Evolutionary conservation across 257 asterid genomes (phyloP).

Genomic region (Scutellaria baicalensis): DNA sequence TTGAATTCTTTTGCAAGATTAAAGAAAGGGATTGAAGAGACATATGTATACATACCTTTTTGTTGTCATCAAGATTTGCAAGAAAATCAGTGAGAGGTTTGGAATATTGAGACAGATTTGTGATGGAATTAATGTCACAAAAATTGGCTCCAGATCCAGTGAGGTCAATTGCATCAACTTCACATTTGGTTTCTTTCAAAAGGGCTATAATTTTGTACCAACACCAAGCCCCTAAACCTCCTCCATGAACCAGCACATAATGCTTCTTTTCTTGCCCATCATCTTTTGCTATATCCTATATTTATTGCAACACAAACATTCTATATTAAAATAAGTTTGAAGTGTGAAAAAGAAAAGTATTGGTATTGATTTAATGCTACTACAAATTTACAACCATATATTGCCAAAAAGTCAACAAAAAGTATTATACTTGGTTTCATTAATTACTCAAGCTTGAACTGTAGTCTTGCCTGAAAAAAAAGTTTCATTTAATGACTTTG

Average conservation of each 20-base stretch:
- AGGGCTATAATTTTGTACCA: conserved; percentile 65
- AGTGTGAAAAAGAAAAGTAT: neutral
- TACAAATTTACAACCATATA: neutral
- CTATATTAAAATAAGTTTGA: neutral
- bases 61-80: conserved; percentile 22
- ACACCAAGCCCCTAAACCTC: conserved; percentile 73
- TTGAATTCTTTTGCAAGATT: neutral
- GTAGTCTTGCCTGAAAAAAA: conserved; percentile 7
- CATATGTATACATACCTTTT: conserved; percentile 16
- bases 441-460: neutral
- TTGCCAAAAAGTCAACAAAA: conserved; percentile 16
- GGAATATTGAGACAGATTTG: conserved; percentile 31
- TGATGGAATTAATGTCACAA: conserved; percentile 43
- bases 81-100: conserved; percentile 47
- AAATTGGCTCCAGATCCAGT: conserved; percentile 49
- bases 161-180: conserved; percentile 52
- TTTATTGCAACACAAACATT: neutral
- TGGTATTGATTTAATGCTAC: neutral
- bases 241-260: conserved; percentile 61
- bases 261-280: conserved; percentile 28
- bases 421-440: neutral
- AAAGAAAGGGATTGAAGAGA: neutral
- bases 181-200: conserved; percentile 34
- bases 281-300: conserved; percentile 6
- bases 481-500: conserved; percentile 13